Evolutionary conservation across 352 stramenopile species (phyloP), one percentile per base, ranked within the genome.

Genomic region (Pythium pyrilobum): DNA sequence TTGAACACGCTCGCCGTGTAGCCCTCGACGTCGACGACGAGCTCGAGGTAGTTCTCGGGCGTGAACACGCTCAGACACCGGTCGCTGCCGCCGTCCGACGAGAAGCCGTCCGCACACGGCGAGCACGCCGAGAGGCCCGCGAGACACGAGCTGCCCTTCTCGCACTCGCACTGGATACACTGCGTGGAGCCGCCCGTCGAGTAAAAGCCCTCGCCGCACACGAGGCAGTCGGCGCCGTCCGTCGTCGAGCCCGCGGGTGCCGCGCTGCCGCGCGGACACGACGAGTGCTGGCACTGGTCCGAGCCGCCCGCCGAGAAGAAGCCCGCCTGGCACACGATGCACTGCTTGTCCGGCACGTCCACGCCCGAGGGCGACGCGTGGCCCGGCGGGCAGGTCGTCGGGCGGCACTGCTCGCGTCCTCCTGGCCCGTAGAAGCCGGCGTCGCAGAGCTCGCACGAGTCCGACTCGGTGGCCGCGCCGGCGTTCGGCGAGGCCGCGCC

Each of bases 1-100:
- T 77, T 77, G 64, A 82, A 76, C 37, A 68, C 66, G 41, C 62
- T 69, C 10, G 63, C 66, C 3, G 72, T 70, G 59, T 79, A 82
- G 16, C 72, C 72, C 44, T 77, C 69, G 18, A 79, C 50, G 21
- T 66, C 58, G n/a, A 82, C 43, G 10, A 66, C 53, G 15, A 77
- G 52, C 48, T 73, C 57, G 25, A 77, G 32, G 47, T 77, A 80
- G 44, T 67, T 69, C 24, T 55, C 42, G 2, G 58, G 52, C 24
- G 40, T 57, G 15, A 40, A 46, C 16, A 62, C 44, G 20, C 40
- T 66, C 21, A 68, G 32, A 18, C 72, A 82, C 2, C 69, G 59
- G 34, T 67, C 67, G 45, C 59, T 74, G 6, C 69, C 56, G 10
- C 66, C 66, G 1, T 31, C 45, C 3, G 72, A 67, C 25, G 44